Evolutionary conservation across 805 yeast species (phyloP).

Genomic region (Cyberlindnera mycetangii): DNA sequence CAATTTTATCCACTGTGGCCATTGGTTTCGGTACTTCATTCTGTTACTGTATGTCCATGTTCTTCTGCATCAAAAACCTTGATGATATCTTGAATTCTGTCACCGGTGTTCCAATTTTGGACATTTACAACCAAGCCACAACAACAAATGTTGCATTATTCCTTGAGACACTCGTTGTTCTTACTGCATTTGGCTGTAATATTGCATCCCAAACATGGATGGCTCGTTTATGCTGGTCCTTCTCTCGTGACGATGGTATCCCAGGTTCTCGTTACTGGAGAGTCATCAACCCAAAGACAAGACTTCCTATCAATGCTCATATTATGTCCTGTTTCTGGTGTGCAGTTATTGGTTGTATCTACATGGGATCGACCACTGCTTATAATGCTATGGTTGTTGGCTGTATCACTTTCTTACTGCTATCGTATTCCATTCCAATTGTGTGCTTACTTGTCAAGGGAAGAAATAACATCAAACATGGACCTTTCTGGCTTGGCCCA

Average conservation of each 20-base stretch:
- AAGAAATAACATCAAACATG: slow-evolving; percentile 51
- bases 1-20: slow-evolving; percentile 59
- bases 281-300: slow-evolving; percentile 42
- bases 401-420: slow-evolving; percentile 53
- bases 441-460: slow-evolving; percentile 45
- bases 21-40: slow-evolving; percentile 65
- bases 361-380: slow-evolving; percentile 65
- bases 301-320: slow-evolving; percentile 61
- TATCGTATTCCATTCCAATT: slow-evolving; percentile 58
- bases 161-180: slow-evolving; percentile 45
- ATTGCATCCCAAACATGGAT: slow-evolving; percentile 67
- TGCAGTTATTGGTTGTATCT: slow-evolving; percentile 57
- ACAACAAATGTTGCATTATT: slow-evolving; percentile 53
- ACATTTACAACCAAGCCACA: slow-evolving; percentile 58
- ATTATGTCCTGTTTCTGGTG: slow-evolving; percentile 50
- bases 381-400: slow-evolving; percentile 63
- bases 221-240: slow-evolving; percentile 65
- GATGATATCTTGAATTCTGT: slow-evolving; percentile 44
- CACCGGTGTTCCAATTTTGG: slow-evolving; percentile 61
- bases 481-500: slow-evolving; percentile 66
- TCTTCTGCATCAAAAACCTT: slow-evolving; percentile 54
- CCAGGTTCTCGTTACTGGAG: slow-evolving; percentile 53
- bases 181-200: slow-evolving; percentile 57
- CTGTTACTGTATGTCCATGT: slow-evolving; percentile 50
- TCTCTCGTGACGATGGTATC: slow-evolving; percentile 62